A percentile compares a stretch with the other conserved stretches of the same genome.
phyloP scores from a whole-genome alignment of 768 basidiomycete genomes.

The Leucocoprinus birnbaumii region DNA sequence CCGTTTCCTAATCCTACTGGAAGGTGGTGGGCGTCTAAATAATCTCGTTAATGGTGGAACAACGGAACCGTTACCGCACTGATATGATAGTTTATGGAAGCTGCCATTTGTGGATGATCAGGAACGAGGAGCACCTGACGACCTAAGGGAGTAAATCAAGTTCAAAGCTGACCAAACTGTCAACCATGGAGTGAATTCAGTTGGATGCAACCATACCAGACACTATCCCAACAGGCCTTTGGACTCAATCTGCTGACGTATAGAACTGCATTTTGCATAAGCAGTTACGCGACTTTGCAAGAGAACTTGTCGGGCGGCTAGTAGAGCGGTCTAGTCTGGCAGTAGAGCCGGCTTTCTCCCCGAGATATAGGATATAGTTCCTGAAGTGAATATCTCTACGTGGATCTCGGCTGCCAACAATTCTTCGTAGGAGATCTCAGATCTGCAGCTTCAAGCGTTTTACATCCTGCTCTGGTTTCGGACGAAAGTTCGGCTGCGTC shows the following conservation, averaged over 20 bases:
- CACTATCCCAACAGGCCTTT: not conserved
- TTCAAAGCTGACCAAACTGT: not conserved
- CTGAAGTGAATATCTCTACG: slow-evolving; percentile 8
- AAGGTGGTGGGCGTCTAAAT: not conserved
- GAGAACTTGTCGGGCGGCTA: not conserved
- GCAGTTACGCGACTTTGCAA: not conserved
- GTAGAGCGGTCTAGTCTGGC: not conserved
- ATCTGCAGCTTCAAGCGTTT: slow-evolving; percentile 10
- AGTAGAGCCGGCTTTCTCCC: not conserved
- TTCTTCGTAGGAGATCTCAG: slow-evolving; percentile 10
- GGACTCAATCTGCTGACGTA: not conserved
- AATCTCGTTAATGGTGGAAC: not conserved
- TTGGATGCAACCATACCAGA: not conserved
- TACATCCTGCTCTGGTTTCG: slow-evolving; percentile 4
- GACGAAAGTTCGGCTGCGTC: slow-evolving; percentile 12
- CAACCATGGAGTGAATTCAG: too few relatives aligned
- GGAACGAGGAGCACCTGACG: slow-evolving; percentile 10
- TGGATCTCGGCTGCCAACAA: slow-evolving; percentile 8
- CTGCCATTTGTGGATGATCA: slow-evolving; percentile 1
- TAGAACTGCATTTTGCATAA: not conserved
- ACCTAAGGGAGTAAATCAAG: slow-evolving; percentile 10
- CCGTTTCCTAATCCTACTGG: not conserved
- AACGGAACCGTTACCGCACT: not conserved
- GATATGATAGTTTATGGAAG: not conserved
- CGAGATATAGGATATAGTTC: slow-evolving; percentile 6